Evolutionary conservation across 805 yeast genomes (phyloP), one percentile per base, ranked within the genome.

Genomic region (Sugiyamaella floridensis): DNA sequence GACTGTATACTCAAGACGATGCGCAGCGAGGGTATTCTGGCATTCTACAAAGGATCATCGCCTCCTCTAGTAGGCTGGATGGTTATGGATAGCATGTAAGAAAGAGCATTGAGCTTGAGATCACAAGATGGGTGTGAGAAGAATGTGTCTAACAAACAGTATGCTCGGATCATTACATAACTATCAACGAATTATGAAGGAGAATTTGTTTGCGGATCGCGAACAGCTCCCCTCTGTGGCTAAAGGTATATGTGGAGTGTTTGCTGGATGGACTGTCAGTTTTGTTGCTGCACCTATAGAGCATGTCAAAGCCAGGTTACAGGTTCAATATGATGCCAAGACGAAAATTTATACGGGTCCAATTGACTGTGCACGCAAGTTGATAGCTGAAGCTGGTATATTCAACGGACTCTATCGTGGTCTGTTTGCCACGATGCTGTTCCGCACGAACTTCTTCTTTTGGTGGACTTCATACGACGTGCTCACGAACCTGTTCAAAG

Each of bases 241-340:
- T 0, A 89, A 85, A 63, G 74, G 85, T 29, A 67, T 84, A 19
- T 92, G 96, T 0, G 95, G 95, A n/a, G 74, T 77, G 1, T 60
- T 77, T 53, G 82, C 93, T 8, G 97, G 97, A 1, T 80, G 85
- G 84, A 89, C 97, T 0, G 97, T 89, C 12, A 83, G 92, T 46
- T 85, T 89, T 71, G 90, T 89, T n/a, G 97, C 97, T 4, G 96
- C 96, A 0, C 97, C 97, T 1, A 85, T 89, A 7, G 97, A 89
- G 67, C 85, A 85, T 60, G 81, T 89, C 59, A 89, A 89, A 69
- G 96, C 95, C 2, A 76, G 95, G 56, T 74, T 89, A 48, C 97
- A 89, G 67, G 89, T 89, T 11, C 97, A 89, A 64, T 89, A 89
- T 65, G 95, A 88, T 65, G 83, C 89, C 11, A 76, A 78, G 43